Evolutionary conservation across 176 grass and related monocot species (phyloP), one percentile per base, ranked within the genome.

Genomic region (Cenchrus americanus): DNA sequence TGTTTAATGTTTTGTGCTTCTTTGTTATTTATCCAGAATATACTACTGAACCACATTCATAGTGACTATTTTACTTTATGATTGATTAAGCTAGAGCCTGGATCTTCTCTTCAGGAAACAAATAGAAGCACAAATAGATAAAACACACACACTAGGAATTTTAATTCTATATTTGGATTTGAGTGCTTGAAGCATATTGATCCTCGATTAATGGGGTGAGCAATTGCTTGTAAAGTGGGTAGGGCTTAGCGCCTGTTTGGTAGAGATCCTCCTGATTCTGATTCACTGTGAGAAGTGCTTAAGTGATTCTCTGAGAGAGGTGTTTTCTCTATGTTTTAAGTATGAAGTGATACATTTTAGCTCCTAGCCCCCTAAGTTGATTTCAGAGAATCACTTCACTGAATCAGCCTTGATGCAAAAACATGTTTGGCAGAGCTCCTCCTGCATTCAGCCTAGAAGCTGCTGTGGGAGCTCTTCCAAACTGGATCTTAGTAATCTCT

Each of bases 1-100:
- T 67, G 11, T 19, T 53, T 60, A 80, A 66, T 32, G 10, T 26
- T 70, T 48, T 78, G 0, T 42, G 24, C 57, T 71, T 76, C 27
- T 88, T 62, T 73, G 15, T 49, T 84, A 66, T 78, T 86, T 37
- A 46, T 51, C 1, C 0, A 70, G 37, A 42, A 19, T 74, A 77
- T 73, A 47, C 18, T 48, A 47, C 53, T 42, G 48, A 40, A 57
- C 8, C 22, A 22, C 44, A 46, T 87, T 82, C 42, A 51, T 48
- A 77, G 26, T 70, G 63, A 62, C 47, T n/a, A 58, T 54, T 27
- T 27, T 27, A 27, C 27, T 27, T 27, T 27, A 27, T 74, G 15
- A 55, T 53, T 6, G 34, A 69, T 34, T 57, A 26, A 43, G 7
- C 24, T 55, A 44, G 27, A 77, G 50, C 7, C 40, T 53, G 70